Evolutionary conservation across 495 filamentous ascomycete species (phyloP), one percentile per base, ranked within the genome.

Genomic region (Aspergillus egyptiacus): DNA sequence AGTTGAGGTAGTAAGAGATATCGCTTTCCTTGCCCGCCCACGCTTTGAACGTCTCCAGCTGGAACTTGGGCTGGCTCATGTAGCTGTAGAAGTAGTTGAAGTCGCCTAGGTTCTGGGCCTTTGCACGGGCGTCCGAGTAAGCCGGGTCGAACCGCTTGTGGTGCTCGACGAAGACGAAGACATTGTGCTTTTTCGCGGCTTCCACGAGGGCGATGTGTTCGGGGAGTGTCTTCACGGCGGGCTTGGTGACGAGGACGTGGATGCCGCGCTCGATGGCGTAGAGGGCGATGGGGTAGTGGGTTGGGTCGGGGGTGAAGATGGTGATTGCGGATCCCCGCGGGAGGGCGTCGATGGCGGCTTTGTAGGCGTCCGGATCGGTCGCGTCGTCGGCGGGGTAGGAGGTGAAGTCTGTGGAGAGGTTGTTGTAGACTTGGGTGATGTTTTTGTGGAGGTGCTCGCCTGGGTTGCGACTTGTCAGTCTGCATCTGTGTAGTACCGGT

Each of bases 51-150:
- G 91, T 96, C 71, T 94, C 87, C 5, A 96, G 76, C 69, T 96
- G 91, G 15, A 67, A 83, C 63, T 96, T 96, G 18, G 91, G 91
- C 74, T 96, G 91, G 41, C 80, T 85, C 91, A 96, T 96, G 73
- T 96, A 96, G 54, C 79, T 85, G 73, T 95, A 96, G 68, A 95
- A 96, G 75, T 96, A 96, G 69, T 94, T 95, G 79, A 95, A 95
- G 65, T 95, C 86, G 40, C 91, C 91, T 5, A 96, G 69, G 20
- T 66, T 76, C 58, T 75, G 67, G 0, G 91, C 88, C 51, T 84
- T 82, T 60, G 81, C 82, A 35, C 68, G 67, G 1, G 91, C 91
- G 61, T 96, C 91, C 5, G 85, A 77, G 72, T 96, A 96, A 0
- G 87, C 89, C 0, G 90, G 90, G 63, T 96, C 91, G 66, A 82